A percentile compares a stretch with the other conserved stretches of the same genome.
These are phyloP conservation scores for Parsonsia alboflavescens DNA, from an alignment of 257 asterid genomes.

Conservation along the genomic window DNA sequence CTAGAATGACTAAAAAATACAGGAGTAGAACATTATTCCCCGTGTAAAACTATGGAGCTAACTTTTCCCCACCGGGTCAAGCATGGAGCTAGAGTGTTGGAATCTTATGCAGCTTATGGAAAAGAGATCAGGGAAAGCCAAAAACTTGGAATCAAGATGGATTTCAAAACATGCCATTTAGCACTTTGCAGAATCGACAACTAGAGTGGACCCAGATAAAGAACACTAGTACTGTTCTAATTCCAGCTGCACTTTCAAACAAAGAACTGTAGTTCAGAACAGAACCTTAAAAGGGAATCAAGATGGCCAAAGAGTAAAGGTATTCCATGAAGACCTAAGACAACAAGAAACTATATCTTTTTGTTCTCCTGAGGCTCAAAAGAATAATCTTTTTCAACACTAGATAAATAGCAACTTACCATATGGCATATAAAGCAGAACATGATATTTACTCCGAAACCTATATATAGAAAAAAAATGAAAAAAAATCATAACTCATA, in stretches of 20 bases:
- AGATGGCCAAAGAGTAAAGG: background rate
- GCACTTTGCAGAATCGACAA: background rate
- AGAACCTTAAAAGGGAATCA: background rate
- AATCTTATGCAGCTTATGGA: background rate
- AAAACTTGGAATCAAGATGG: background rate
- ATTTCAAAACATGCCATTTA: background rate
- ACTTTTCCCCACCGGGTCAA: background rate
- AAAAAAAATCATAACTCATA: slow-evolving; percentile 20
- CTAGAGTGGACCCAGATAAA: slow-evolving; percentile 1
- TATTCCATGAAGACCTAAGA: background rate
- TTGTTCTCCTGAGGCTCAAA: background rate
- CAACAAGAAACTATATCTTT: background rate
- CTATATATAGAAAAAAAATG: slow-evolving; percentile 3
- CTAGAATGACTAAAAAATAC: background rate
- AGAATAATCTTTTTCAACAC: background rate
- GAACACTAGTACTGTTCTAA: background rate
- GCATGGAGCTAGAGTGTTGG: background rate
- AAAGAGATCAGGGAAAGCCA: background rate
- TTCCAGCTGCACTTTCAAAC: background rate
- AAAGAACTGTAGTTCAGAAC: background rate
- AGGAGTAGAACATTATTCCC: background rate
- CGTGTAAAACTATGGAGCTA: background rate
- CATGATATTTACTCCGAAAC: background rate
- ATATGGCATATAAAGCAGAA: background rate
- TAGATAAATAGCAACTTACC: background rate